Percentiles rank a stretch among this genome's conserved stretches.
Conservation (phyloP, 1,284 basidiomycete species). For the Moesziomyces aphidis region DNA sequence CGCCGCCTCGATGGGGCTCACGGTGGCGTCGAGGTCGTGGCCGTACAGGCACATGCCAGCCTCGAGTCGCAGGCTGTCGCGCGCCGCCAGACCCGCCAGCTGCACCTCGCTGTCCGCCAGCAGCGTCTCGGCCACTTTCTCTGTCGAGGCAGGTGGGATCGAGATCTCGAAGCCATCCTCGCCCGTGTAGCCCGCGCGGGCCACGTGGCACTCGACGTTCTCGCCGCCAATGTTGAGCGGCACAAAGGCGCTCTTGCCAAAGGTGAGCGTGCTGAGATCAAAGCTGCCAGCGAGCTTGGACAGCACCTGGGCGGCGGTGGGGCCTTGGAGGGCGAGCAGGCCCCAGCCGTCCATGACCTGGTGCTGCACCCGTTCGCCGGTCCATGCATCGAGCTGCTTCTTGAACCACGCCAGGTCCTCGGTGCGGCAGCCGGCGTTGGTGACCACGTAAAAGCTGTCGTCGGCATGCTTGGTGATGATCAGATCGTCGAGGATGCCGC, state of each 20-base stretch:
- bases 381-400: constrained; percentile 72
- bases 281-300: constrained; percentile 71
- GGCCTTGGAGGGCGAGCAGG: constrained; percentile 90
- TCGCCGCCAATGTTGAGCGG: constrained; percentile 71
- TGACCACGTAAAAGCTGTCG: constrained; percentile 88
- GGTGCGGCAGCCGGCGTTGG: constrained; percentile 88
- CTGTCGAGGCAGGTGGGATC: constrained; percentile 81
- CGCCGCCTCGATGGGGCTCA: constrained; percentile 85
- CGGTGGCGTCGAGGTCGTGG: constrained; percentile 87
- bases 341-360: constrained; percentile 88
- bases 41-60: constrained; percentile 99
- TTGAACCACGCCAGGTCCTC: constrained; percentile 85
- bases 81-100: constrained; percentile 89
- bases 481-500: constrained; percentile 95
- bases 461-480: constrained; percentile 70
- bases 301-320: constrained; percentile 82
- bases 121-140: constrained; percentile 80
- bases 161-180: constrained; percentile 99
- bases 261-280: constrained; percentile 73
- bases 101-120: constrained; percentile 75
- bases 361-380: constrained; percentile 76
- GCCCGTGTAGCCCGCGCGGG: constrained; percentile 97
- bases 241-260: constrained; percentile 62
- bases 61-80: constrained; percentile 92
- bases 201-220: constrained; percentile 77